These are phyloP conservation scores for Komagataella phaffii DNA, from an alignment of 805 yeast genomes.

Conservation along the genomic window DNA sequence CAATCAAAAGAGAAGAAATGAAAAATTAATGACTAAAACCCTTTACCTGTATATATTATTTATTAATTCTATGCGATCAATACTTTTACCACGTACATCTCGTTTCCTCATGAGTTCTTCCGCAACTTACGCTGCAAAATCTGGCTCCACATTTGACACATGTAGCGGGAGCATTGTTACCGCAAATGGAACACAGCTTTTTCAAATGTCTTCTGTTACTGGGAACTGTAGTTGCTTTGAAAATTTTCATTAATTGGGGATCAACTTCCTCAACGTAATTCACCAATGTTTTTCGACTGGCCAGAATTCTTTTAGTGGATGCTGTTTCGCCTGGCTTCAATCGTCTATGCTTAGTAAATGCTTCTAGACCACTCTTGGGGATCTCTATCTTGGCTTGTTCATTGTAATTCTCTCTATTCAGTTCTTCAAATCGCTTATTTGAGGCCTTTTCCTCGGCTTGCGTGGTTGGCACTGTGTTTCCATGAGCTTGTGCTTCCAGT, in stretches of 20 bases:
- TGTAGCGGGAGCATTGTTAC: slow-evolving; percentile 24
- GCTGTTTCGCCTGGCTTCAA: slow-evolving; percentile 12
- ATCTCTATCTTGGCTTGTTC: slow-evolving; percentile 23
- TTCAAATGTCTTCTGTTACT: slow-evolving; percentile 19
- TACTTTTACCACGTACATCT: slow-evolving; percentile 21
- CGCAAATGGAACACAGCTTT: slow-evolving; percentile 32
- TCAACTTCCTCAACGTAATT: slow-evolving; percentile 30
- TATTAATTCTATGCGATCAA: neutral
- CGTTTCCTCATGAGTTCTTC: slow-evolving; percentile 26
- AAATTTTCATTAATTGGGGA: slow-evolving; percentile 16
- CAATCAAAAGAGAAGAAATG: slow-evolving; percentile 4
- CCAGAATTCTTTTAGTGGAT: slow-evolving; percentile 22
- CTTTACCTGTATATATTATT: neutral
- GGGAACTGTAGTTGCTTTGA: slow-evolving; percentile 17
- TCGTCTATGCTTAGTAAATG: neutral
- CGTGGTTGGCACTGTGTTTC: slow-evolving; percentile 5
- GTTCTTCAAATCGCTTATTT: slow-evolving; percentile 23
- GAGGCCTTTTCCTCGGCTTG: slow-evolving; percentile 20
- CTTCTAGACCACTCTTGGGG: slow-evolving; percentile 14
- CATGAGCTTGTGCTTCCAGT: slow-evolving; percentile 8
- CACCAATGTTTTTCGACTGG: slow-evolving; percentile 24
- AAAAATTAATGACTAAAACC: neutral
- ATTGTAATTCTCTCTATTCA: slow-evolving; percentile 29
- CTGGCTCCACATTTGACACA: slow-evolving; percentile 28
- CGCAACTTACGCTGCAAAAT: slow-evolving; percentile 27